Conservation (phyloP, 768 basidiomycete species). For the Cyclocybe aegerita region DNA sequence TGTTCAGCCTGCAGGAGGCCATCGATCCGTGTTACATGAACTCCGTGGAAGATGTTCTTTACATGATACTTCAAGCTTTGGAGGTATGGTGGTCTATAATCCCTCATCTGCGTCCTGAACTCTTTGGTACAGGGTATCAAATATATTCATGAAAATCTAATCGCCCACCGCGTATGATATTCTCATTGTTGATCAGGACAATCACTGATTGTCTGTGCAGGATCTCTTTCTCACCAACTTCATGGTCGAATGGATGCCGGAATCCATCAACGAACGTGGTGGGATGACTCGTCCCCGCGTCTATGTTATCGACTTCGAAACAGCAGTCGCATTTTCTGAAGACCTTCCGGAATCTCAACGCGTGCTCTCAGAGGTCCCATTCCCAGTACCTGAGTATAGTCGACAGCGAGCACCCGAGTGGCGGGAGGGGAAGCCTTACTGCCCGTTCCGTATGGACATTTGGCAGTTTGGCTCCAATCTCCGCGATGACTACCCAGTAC, state of each 20-base stretch:
- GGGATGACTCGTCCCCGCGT: slow-evolving; percentile 4
- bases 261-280: not conserved
- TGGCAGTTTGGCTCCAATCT: slow-evolving; percentile 11
- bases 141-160: slow-evolving; percentile 3
- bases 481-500: not conserved
- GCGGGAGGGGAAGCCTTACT: slow-evolving; percentile 1
- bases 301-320: slow-evolving; percentile 14
- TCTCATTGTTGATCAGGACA: too few species aligned
- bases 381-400: not conserved
- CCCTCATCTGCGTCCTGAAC: not conserved
- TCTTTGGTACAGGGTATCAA: not conserved
- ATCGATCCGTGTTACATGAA: not conserved
- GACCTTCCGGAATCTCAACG: not conserved
- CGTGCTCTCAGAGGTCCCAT: not conserved
- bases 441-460: slow-evolving; percentile 12
- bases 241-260: slow-evolving; percentile 9
- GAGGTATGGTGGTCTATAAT: slow-evolving; percentile 10
- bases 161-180: slow-evolving; percentile 6
- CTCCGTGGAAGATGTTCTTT: slow-evolving; percentile 8
- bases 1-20: not conserved
- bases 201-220: not conserved
- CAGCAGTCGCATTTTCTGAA: slow-evolving; percentile 8
- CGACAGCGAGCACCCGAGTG: slow-evolving; percentile 1
- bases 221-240: slow-evolving; percentile 8
- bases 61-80: slow-evolving; percentile 8